Percentiles rank a stretch among this genome's conserved stretches.
Conservation (phyloP, 2,329 filamentous ascomycete species). For the Helminthosporium solani region DNA sequence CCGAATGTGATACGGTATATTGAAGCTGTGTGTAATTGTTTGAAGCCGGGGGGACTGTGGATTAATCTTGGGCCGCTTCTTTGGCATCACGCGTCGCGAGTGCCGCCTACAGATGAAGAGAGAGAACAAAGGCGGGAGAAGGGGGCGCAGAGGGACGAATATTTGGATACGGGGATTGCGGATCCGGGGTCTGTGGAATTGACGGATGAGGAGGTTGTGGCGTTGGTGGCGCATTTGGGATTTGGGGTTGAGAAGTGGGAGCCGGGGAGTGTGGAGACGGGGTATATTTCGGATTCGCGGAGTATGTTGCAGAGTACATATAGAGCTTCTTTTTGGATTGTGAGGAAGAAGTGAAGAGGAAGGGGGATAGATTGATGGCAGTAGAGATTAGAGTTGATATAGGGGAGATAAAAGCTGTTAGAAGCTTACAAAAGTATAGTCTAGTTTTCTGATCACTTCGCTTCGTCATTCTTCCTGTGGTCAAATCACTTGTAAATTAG, state of each 20-base stretch:
- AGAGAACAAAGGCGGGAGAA: constrained; percentile 17
- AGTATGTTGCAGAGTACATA: constrained; percentile 90
- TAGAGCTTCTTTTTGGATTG: constrained; percentile 79
- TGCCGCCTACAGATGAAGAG: constrained; percentile 40
- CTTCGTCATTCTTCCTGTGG: too few relatives aligned
- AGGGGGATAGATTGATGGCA: too few relatives aligned
- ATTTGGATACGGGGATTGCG: constrained; percentile 63
- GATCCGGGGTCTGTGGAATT: constrained; percentile 91
- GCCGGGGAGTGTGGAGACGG: constrained; percentile 60
- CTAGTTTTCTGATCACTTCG: too few relatives aligned
- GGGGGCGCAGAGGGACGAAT: constrained; percentile 2
- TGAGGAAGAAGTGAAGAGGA: constrained; percentile 62
- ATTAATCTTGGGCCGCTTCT: constrained; percentile 88
- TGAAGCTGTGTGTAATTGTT: constrained; percentile 75
- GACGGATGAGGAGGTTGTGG: constrained; percentile 81
- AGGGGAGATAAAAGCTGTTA: too few relatives aligned
- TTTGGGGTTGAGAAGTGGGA: constrained; percentile 70
- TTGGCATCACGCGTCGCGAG: constrained; percentile 90
- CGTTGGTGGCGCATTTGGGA: constrained; percentile 70
- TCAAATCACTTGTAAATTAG: too few relatives aligned
- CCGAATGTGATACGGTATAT: constrained; percentile 91
- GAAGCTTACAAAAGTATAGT: too few relatives aligned
- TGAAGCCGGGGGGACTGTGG: constrained; percentile 76
- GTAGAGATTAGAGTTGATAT: too few relatives aligned
- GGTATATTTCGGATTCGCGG: constrained; percentile 81